These are phyloP conservation scores for Torulaspora gathmanii DNA, from an alignment of 805 yeast genomes.

Conservation along the genomic window DNA sequence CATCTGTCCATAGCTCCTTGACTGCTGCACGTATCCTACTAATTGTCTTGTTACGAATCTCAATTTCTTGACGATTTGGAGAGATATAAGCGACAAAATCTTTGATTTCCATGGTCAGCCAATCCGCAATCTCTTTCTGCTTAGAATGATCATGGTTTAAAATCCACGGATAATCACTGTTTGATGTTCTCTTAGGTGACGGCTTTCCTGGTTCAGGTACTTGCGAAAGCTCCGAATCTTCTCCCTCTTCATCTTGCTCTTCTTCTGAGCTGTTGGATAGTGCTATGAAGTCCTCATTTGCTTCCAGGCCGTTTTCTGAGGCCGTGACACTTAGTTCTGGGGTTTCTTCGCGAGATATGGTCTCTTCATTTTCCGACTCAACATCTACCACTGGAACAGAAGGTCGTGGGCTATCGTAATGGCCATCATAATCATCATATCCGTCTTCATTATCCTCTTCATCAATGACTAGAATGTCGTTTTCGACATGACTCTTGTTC, in stretches of 20 bases:
- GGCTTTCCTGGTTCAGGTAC: slow-evolving; percentile 5
- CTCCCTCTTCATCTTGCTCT: slow-evolving; percentile 19
- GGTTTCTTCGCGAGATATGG: slow-evolving; percentile 3
- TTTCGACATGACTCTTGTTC: slow-evolving; percentile 8
- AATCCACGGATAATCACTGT: slow-evolving; percentile 62
- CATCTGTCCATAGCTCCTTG: slow-evolving; percentile 64
- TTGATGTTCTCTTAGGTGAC: slow-evolving; percentile 14
- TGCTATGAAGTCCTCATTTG: slow-evolving; percentile 42
- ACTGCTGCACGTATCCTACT: slow-evolving; percentile 51
- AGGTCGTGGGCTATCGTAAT: slow-evolving; percentile 23
- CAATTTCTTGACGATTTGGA: slow-evolving; percentile 72
- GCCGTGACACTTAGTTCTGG: slow-evolving; percentile 5
- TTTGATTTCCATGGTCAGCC: slow-evolving; percentile 80
- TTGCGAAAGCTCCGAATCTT: slow-evolving; percentile 7
- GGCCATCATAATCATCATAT: slow-evolving; percentile 30
- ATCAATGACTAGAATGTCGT: slow-evolving; percentile 11
- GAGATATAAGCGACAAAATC: slow-evolving; percentile 83
- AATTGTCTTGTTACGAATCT: slow-evolving; percentile 63
- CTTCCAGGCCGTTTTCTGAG: slow-evolving; percentile 31
- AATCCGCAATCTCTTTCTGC: slow-evolving; percentile 73
- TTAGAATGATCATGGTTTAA: slow-evolving; percentile 69
- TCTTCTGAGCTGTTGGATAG: slow-evolving; percentile 35
- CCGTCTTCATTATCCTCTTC: slow-evolving; percentile 19
- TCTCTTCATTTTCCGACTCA: slow-evolving; percentile 5
- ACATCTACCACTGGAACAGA: slow-evolving; percentile 15